Percentiles rank a stretch among this genome's conserved stretches.
Conservation (phyloP, 2,329 filamentous ascomycete species). For the Ploettnerulaceae sp. region DNA sequence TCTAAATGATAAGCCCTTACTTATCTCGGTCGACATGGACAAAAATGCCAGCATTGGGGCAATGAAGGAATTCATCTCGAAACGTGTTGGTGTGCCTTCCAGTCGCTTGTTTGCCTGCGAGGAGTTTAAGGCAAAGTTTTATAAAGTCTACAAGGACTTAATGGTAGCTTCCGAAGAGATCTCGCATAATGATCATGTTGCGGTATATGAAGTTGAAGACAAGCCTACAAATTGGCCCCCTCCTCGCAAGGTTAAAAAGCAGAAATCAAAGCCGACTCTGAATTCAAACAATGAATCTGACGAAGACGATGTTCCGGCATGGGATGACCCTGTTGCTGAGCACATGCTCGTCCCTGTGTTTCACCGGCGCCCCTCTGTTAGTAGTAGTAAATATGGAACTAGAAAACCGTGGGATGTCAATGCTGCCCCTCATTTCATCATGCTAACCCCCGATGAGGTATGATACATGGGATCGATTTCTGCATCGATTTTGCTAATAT, state of each 20-base stretch:
- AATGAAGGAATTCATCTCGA: slow-evolving; percentile 67
- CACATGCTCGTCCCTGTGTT: slow-evolving; percentile 67
- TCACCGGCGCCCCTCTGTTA: slow-evolving; percentile 46
- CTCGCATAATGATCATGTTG: slow-evolving; percentile 54
- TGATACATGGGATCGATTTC: slow-evolving; percentile 22
- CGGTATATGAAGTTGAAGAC: slow-evolving; percentile 72
- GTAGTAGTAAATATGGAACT: slow-evolving; percentile 30
- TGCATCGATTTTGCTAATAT: slow-evolving; percentile 8
- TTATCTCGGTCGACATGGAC: slow-evolving; percentile 73
- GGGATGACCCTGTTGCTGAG: slow-evolving; percentile 59
- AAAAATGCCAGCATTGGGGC: slow-evolving; percentile 66
- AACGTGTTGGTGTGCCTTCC: slow-evolving; percentile 57
- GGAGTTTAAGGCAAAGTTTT: slow-evolving; percentile 78
- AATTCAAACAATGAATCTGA: slow-evolving; percentile 41
- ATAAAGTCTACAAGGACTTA: slow-evolving; percentile 74
- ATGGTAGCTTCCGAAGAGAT: slow-evolving; percentile 70
- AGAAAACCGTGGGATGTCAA: slow-evolving; percentile 34
- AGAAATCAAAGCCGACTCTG: slow-evolving; percentile 42
- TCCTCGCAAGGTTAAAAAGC: slow-evolving; percentile 36
- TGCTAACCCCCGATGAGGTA: slow-evolving; percentile 69
- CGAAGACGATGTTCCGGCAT: slow-evolving; percentile 44
- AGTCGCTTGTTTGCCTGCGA: slow-evolving; percentile 74
- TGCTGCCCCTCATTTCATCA: slow-evolving; percentile 60
- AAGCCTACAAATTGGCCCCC: slow-evolving; percentile 73
- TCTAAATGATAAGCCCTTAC: slow-evolving; percentile 63